Conservation (phyloP, 768 basidiomycete genomes). For the Suillus cothurnatus region DNA sequence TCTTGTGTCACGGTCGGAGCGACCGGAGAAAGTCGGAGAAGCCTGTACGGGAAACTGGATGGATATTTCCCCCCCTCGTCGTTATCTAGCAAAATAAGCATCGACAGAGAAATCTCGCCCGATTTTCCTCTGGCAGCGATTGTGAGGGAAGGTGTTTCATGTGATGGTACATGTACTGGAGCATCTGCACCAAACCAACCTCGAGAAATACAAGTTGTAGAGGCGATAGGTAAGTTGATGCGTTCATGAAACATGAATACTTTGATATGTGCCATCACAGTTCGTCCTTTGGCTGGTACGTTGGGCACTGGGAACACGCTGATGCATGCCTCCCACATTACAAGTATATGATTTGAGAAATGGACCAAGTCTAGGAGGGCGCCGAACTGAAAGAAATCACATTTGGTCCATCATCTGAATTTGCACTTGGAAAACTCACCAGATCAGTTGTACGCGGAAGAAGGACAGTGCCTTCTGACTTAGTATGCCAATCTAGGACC, state of each 20-base stretch:
- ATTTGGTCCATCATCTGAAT: background rate
- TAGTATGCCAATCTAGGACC: constrained; percentile 27
- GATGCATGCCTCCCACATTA: constrained; percentile 29
- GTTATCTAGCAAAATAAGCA: constrained; percentile 23
- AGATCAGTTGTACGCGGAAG: constrained; percentile 24
- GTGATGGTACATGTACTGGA: background rate
- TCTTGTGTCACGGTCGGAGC: background rate
- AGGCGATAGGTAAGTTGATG: constrained; percentile 24
- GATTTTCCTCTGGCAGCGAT: constrained; percentile 23
- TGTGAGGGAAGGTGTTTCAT: constrained; percentile 20
- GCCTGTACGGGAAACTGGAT: constrained; percentile 22
- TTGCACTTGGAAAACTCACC: constrained; percentile 15
- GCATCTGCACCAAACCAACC: background rate
- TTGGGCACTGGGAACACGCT: constrained; percentile 28
- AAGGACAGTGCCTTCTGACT: constrained; percentile 24
- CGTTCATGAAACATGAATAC: constrained; percentile 30
- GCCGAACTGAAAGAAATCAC: constrained; percentile 21
- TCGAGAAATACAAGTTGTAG: constrained; percentile 28
- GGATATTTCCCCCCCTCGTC: background rate
- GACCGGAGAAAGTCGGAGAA: constrained; percentile 18
- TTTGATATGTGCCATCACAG: constrained; percentile 22
- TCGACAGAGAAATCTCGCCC: constrained; percentile 21
- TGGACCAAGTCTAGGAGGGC: constrained; percentile 25
- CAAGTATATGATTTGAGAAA: constrained; percentile 25
- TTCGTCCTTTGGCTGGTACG: constrained; percentile 23